phyloP scores from a whole-genome alignment of 2,329 filamentous ascomycete species.

The Dactylellina leptospora region DNA sequence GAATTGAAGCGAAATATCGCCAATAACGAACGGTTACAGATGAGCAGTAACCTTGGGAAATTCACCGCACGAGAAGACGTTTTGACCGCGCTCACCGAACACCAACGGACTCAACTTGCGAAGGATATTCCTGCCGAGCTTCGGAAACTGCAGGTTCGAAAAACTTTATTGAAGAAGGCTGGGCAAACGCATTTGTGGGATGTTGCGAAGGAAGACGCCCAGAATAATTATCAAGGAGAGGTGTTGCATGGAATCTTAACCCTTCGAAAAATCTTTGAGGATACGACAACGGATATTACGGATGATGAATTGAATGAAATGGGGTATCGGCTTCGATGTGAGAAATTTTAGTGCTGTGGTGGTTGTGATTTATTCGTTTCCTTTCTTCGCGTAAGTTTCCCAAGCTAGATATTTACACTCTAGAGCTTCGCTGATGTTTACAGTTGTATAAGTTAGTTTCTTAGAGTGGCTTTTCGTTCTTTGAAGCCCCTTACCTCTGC shows the following conservation, averaged over 20 bases:
- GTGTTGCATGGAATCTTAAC: slow-evolving; percentile 24
- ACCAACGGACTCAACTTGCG: neutral
- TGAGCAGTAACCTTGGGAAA: neutral
- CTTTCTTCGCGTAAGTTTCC: neutral
- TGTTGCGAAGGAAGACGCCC: slow-evolving; percentile 30
- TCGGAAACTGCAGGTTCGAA: slow-evolving; percentile 9
- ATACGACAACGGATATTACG: neutral
- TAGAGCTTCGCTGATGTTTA: too few relatives aligned
- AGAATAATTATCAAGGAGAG: slow-evolving; percentile 12
- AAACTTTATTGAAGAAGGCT: slow-evolving; percentile 22
- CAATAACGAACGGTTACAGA: neutral
- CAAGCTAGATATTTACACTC: neutral
- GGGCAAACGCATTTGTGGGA: slow-evolving; percentile 31
- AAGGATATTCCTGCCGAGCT: slow-evolving; percentile 1
- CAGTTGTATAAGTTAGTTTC: too few relatives aligned
- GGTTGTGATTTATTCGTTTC: neutral
- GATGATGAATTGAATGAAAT: slow-evolving; percentile 4
- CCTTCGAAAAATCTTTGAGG: slow-evolving; percentile 17
- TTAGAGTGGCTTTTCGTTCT: too few relatives aligned
- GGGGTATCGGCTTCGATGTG: neutral
- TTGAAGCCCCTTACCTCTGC: too few relatives aligned
- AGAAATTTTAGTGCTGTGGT: slow-evolving; percentile 10
- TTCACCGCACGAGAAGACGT: neutral
- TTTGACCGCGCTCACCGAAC: slow-evolving; percentile 2
- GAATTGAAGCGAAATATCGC: neutral